A percentile compares a stretch with the other conserved stretches of the same genome.
phyloP scores from a whole-genome alignment of 805 yeast genomes.

The Wickerhamomyces tratensis region DNA sequence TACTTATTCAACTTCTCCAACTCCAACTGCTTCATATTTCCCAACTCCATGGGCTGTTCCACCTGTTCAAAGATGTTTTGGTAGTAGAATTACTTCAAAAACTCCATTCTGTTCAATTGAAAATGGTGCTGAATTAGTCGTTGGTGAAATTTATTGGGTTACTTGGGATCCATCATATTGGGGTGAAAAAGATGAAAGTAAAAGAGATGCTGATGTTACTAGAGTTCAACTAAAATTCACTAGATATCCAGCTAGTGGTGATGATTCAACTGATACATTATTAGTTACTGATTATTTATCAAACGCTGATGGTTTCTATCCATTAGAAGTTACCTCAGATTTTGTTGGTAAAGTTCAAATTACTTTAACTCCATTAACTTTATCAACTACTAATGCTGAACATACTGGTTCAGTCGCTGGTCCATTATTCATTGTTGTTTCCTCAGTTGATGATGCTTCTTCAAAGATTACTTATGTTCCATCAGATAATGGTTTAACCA shows the following conservation, averaged over 20 bases:
- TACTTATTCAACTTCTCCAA: constrained; percentile 31
- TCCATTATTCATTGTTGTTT: constrained; percentile 29
- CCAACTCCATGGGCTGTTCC: constrained; percentile 30
- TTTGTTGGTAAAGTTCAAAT: constrained; percentile 27
- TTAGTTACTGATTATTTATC: constrained; percentile 23
- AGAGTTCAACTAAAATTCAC: constrained; percentile 23
- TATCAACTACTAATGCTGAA: constrained; percentile 23
- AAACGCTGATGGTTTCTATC: constrained; percentile 30
- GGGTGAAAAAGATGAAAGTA: constrained; percentile 18
- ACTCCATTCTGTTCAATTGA: constrained; percentile 32
- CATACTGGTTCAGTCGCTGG: constrained; percentile 29
- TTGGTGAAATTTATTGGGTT: constrained; percentile 38
- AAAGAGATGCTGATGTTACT: constrained; percentile 15
- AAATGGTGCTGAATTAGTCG: constrained; percentile 33
- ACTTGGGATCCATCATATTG: constrained; percentile 39
- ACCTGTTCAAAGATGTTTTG: constrained; percentile 34
- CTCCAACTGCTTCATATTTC: constrained; percentile 24
- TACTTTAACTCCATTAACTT: constrained; percentile 27
- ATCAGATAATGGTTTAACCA: constrained; percentile 25
- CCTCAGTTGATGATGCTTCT: constrained; percentile 20
- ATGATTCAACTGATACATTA: constrained; percentile 17
- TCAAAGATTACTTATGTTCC: constrained; percentile 26
- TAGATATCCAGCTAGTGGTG: constrained; percentile 24
- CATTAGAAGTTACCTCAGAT: constrained; percentile 22
- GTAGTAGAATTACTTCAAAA: constrained; percentile 26